Evolutionary conservation across 2,329 filamentous ascomycete genomes (phyloP), one percentile per base, ranked within the genome.

Genomic region (Venturia pyrina): DNA sequence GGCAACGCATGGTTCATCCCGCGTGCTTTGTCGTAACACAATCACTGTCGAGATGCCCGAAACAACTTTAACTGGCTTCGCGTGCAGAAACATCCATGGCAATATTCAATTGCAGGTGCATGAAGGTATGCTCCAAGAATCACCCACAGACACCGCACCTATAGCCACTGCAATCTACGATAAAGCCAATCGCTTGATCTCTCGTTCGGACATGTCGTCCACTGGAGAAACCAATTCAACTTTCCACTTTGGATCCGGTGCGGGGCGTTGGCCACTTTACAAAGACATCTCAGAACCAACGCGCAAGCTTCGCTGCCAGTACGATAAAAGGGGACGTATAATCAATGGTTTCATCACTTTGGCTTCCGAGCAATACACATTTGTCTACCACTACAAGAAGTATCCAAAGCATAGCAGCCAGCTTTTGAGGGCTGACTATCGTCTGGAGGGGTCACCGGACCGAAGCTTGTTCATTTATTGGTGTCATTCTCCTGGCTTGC

Each of bases 271-370:
- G 37, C 60, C 60, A 17, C 13, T 46, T 8, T 62, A 43, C 60
- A 62, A 62, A 62, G 60, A 62, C 21, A 62, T 62, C 24, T 17
- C 15, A 1, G 40, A 62, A 40, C 60, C 60, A 28, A 15, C 60
- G 40, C 60, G 60, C 15, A 62, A 62, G 60, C 37, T 62, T 62
- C 60, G 43, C 21, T 62, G 60, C 40, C 60, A 62, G 11, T 62
- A 62, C 19, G 60, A 62, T 28, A 43, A 62, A 15, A 43, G 24
- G 10, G 60, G 60, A 21, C 60, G 60, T 21, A 62, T 62, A 28
- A 8, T 62, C 21, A 62, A 40, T 34, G 60, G 60, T 28, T 15
- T 17, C 34, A 62, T 62, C 37, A 43, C 37, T 17, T n/a, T 46
- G n/a, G 60, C 40, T 21, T 11, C 28, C 4, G 60, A 62, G 28